A percentile compares a stretch with the other conserved stretches of the same genome.
Evolutionary conservation across 768 basidiomycete genomes (phyloP).

Genomic region (Calocybe cyanea): DNA sequence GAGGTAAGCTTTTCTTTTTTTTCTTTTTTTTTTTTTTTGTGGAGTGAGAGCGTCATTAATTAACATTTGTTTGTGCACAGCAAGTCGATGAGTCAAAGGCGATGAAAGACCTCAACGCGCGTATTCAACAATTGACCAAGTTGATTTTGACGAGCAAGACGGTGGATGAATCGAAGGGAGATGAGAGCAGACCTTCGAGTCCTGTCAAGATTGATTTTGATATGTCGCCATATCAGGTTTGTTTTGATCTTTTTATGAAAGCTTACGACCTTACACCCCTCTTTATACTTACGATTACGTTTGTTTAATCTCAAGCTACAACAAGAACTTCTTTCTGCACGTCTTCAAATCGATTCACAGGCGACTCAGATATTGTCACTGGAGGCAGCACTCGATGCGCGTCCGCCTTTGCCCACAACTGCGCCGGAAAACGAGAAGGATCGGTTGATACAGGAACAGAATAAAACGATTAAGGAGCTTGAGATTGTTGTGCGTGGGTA

Average conservation of each 20-base stretch:
- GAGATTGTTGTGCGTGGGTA: constrained; percentile 69
- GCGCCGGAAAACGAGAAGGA: constrained; percentile 77
- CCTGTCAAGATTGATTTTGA: constrained; percentile 90
- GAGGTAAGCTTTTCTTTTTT: constrained; percentile 32
- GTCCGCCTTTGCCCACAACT: constrained; percentile 61
- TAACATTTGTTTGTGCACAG: constrained; percentile 32
- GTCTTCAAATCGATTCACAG: constrained; percentile 76
- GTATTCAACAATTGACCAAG: constrained; percentile 81
- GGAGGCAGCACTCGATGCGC: constrained; percentile 69
- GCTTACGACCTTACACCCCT: neutral
- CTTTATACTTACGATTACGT: neutral
- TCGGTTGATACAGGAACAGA: constrained; percentile 66
- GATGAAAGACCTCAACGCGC: constrained; percentile 75
- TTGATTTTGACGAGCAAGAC: constrained; percentile 83
- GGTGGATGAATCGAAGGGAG: constrained; percentile 64
- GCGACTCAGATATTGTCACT: constrained; percentile 80
- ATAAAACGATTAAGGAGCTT: constrained; percentile 72
- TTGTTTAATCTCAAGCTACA: constrained; percentile 58
- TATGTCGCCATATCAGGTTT: constrained; percentile 80
- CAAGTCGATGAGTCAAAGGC: constrained; percentile 84
- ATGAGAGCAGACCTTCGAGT: constrained; percentile 74
- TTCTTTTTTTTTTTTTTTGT: neutral
- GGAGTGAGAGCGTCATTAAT: neutral
- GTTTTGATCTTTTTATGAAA: constrained; percentile 8
- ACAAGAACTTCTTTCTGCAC: constrained; percentile 80